Conservation (phyloP, 1,284 basidiomycete species). For the Schizopora paradoxa region DNA sequence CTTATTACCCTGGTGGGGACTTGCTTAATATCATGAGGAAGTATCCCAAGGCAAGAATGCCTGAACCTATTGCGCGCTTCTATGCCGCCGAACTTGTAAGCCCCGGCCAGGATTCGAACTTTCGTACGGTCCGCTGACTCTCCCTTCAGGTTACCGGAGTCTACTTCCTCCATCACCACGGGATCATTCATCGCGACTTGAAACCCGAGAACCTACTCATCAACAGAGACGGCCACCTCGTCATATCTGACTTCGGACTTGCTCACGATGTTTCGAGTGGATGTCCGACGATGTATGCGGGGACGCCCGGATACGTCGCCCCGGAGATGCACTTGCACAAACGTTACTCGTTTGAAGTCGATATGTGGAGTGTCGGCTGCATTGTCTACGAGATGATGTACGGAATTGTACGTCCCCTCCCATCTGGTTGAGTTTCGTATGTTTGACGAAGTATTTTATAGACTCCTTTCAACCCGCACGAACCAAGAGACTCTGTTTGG, state of each 20-base stretch:
- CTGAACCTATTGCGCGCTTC: constrained; percentile 11
- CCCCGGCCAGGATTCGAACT: too few relatives aligned
- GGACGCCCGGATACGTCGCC: background rate
- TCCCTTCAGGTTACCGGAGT: constrained; percentile 35
- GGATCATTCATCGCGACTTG: constrained; percentile 31
- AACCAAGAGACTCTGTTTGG: too few relatives aligned
- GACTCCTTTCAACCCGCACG: too few relatives aligned
- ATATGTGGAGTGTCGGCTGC: too few relatives aligned
- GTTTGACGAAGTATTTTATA: too few relatives aligned
- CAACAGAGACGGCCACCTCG: constrained; percentile 57
- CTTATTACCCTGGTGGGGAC: background rate
- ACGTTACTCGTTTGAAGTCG: too few relatives aligned
- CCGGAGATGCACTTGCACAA: background rate
- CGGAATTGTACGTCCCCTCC: too few relatives aligned
- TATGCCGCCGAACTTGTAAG: constrained; percentile 26
- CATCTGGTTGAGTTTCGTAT: too few relatives aligned
- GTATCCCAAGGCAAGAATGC: too few relatives aligned
- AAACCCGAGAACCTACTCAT: constrained; percentile 64
- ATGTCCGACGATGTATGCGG: too few relatives aligned
- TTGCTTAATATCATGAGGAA: too few relatives aligned
- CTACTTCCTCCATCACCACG: constrained; percentile 50
- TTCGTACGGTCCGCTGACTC: too few relatives aligned
- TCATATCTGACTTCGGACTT: constrained; percentile 63
- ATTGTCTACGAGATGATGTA: background rate
- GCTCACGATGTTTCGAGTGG: constrained; percentile 31